Base-by-base conservation (phyloP, 805 yeast species). In the Wickerhamiella nectarea region DNA sequence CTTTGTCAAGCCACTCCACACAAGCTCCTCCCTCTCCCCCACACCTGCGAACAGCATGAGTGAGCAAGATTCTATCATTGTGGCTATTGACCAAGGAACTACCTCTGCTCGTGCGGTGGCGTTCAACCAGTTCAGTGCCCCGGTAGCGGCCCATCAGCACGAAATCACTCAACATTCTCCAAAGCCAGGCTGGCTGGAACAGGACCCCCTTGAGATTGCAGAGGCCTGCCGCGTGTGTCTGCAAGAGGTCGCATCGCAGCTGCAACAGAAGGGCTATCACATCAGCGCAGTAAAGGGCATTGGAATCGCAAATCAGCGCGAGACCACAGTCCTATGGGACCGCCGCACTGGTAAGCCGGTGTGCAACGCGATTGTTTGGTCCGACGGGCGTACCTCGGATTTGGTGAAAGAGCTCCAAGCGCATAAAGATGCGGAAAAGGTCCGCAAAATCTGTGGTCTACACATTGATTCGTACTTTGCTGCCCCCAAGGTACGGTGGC, bases 221-320 rank as follows among this genome's bases (percentile, higher is more conserved):
- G 80, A 79, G 50, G 80, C 85, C 55, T 87, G 86, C 21, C 70
- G 78, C 33, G 80, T 78, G 56, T 87, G 96, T 66, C 65, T 87
- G 34, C 50, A 53, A 18, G 55, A 57, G 21, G 69, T 65, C 11
- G 58, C 55, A 15, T 44, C 45, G 34, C 54, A 61, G 45, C 57
- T 65, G 19, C 46, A 51, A 18, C 49, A 41, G 7, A 56, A 56
- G 49, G 58, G 57, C 33, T 55, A 61, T 44, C 47, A 49, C 22
- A 48, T 53, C n/a, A 49, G 51, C 59, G 70, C 68, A 52, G 76
- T 87, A 46, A 73, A 68, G 46, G 76, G 83, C 38, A 71, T 87
- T 52, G 97, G 97, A 20, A 75, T 87, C 52, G 91, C 96, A 42
- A 89, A 86, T 64, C 93, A 89, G 91, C 75, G 97, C 59, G 97